A percentile compares a stretch with the other conserved stretches of the same genome.
Conservation (phyloP, 129 eudicot genomes). For the Artemisia annua region DNA sequence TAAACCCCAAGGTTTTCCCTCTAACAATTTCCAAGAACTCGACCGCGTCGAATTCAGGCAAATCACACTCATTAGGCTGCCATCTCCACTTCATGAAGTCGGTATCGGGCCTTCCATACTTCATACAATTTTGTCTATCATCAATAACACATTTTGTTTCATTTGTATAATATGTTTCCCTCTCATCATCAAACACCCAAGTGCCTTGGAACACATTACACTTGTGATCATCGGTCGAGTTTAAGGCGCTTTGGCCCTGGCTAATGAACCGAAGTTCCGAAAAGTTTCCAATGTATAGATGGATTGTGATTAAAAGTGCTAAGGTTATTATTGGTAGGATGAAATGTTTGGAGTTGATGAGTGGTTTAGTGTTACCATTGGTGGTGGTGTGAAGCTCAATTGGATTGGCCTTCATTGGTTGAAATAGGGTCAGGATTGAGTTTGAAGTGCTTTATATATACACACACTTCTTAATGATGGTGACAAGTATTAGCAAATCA, state of each 20-base stretch:
- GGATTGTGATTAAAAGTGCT: slow-evolving; percentile 40
- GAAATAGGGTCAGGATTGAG: slow-evolving; percentile 29
- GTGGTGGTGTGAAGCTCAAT: slow-evolving; percentile 39
- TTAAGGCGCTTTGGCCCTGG: background rate
- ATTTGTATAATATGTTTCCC: slow-evolving; percentile 53
- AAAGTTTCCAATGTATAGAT: slow-evolving; percentile 30
- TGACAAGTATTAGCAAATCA: slow-evolving; percentile 39
- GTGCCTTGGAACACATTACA: slow-evolving; percentile 53
- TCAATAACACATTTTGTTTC: slow-evolving; percentile 46
- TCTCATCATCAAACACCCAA: slow-evolving; percentile 51
- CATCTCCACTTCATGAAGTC: slow-evolving; percentile 65
- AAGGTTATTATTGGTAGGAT: slow-evolving; percentile 38
- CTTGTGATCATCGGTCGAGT: slow-evolving; percentile 21
- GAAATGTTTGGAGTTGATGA: slow-evolving; percentile 34
- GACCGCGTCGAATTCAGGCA: slow-evolving; percentile 54
- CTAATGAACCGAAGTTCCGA: slow-evolving; percentile 14
- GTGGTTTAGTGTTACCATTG: slow-evolving; percentile 24
- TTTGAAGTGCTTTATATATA: slow-evolving; percentile 27
- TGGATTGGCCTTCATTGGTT: slow-evolving; percentile 51
- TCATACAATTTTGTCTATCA: slow-evolving; percentile 67
- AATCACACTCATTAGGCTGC: slow-evolving; percentile 63
- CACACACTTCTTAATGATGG: slow-evolving; percentile 28
- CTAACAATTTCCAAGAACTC: slow-evolving; percentile 59
- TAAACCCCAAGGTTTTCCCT: slow-evolving; percentile 55
- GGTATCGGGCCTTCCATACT: slow-evolving; percentile 59